Conservation (phyloP, 345 rosid genomes). For the Populus tremula region DNA sequence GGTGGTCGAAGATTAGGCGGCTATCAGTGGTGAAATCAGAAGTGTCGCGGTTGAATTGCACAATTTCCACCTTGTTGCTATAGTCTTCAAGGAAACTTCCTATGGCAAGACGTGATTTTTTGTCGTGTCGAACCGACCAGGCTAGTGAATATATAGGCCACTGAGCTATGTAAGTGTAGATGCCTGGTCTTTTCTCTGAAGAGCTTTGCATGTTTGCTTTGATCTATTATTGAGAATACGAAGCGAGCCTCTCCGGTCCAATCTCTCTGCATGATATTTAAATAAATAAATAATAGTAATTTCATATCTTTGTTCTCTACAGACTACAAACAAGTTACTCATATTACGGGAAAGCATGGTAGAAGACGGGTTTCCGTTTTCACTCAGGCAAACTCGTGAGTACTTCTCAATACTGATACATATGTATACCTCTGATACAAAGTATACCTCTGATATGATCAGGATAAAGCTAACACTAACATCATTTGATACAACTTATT, state of each 20-base stretch:
- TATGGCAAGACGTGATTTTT: constrained; percentile 43
- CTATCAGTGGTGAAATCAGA: constrained; percentile 40
- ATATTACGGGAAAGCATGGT: too few relatives aligned
- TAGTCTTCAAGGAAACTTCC: constrained; percentile 57
- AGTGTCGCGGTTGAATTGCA: constrained; percentile 39
- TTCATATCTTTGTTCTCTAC: neutral
- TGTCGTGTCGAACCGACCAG: constrained; percentile 50
- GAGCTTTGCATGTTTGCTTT: constrained; percentile 38
- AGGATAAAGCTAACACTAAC: too few relatives aligned
- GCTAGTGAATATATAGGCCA: constrained; percentile 55
- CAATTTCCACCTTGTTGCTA: constrained; percentile 52
- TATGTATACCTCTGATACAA: too few relatives aligned
- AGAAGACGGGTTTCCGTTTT: too few relatives aligned
- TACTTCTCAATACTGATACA: too few relatives aligned
- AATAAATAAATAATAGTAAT: neutral
- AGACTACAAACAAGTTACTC: too few relatives aligned
- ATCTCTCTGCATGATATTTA: neutral
- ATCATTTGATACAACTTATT: too few relatives aligned
- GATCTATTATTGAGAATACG: neutral
- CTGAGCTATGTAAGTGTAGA: constrained; percentile 41
- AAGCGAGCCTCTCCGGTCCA: neutral
- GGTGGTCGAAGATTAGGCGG: constrained; percentile 53
- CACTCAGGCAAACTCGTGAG: too few relatives aligned
- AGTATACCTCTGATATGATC: too few relatives aligned
- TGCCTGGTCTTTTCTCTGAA: constrained; percentile 32